Evolutionary conservation across 176 grass and related monocot species (phyloP).

Genomic region (Areca catechu): DNA sequence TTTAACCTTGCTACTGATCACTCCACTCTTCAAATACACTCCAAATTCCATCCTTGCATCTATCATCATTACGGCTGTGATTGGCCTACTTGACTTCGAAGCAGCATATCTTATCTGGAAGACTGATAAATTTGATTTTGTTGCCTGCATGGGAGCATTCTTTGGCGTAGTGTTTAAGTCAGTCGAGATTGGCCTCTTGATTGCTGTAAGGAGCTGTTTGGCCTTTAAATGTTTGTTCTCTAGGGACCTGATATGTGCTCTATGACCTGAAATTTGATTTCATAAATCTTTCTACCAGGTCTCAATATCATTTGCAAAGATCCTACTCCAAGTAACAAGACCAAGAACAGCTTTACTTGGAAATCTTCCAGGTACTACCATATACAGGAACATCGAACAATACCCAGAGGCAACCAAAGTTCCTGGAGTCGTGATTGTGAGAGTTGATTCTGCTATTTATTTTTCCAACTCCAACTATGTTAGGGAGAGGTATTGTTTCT

Average conservation of each 20-base stretch:
- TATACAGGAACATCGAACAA: slow-evolving; percentile 13
- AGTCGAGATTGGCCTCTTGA: not conserved
- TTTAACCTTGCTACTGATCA: not conserved
- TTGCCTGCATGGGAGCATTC: slow-evolving; percentile 6
- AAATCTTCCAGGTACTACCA: slow-evolving; percentile 4
- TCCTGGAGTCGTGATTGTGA: slow-evolving; percentile 8
- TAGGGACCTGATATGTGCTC: not conserved
- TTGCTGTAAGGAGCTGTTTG: not conserved
- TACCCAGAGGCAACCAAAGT: not conserved
- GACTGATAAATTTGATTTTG: slow-evolving; percentile 2
- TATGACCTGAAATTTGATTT: not conserved
- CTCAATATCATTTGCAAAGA: slow-evolving; percentile 8
- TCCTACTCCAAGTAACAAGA: slow-evolving; percentile 1
- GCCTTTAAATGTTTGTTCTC: no score
- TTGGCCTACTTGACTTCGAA: not conserved
- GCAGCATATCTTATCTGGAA: slow-evolving; percentile 4
- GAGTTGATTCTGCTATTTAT: slow-evolving; percentile 16
- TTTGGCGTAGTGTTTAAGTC: not conserved
- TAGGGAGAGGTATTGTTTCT: slow-evolving; percentile 6
- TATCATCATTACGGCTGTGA: slow-evolving; percentile 5
- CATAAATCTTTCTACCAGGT: not conserved
- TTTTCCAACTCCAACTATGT: slow-evolving; percentile 18
- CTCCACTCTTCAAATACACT: slow-evolving; percentile 3
- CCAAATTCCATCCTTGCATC: slow-evolving; percentile 6
- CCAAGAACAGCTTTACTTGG: slow-evolving; percentile 1